Evolutionary conservation across 2,329 filamentous ascomycete genomes (phyloP).

Genomic region (Colletotrichum incanum): DNA sequence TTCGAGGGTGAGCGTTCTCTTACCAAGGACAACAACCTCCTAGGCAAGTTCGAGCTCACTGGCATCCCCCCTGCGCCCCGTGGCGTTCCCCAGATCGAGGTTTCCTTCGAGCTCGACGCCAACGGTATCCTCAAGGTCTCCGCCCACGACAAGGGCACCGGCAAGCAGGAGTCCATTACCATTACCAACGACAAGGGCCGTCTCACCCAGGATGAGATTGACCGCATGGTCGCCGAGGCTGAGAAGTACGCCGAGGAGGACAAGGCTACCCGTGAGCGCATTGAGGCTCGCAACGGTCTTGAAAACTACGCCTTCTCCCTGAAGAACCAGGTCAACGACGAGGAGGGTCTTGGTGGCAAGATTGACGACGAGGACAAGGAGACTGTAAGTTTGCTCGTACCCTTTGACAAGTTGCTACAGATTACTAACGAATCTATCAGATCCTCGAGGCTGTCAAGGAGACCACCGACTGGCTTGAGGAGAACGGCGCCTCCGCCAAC

Average conservation of each 20-base stretch:
- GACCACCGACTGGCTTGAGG: slow-evolving; percentile 95
- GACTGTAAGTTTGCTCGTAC: slow-evolving; percentile 71
- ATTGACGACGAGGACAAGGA: slow-evolving; percentile 99
- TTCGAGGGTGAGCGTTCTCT: slow-evolving; percentile 94
- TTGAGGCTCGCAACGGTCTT: slow-evolving; percentile 94
- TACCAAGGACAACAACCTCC: slow-evolving; percentile 97
- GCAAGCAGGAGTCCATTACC: slow-evolving; percentile 97
- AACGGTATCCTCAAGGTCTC: slow-evolving; percentile 99
- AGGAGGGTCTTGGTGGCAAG: slow-evolving; percentile 97
- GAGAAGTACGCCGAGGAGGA: slow-evolving; percentile 99
- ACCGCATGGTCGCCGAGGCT: slow-evolving; percentile 98
- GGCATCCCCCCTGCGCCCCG: slow-evolving; percentile 95
- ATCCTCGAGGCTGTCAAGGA: slow-evolving; percentile 98
- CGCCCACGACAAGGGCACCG: slow-evolving; percentile 97
- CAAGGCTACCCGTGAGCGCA: slow-evolving; percentile 97
- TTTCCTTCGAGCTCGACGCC: slow-evolving; percentile 97
- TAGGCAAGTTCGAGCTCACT: slow-evolving; percentile 98
- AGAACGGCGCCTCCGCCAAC: slow-evolving; percentile 88
- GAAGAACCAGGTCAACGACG: slow-evolving; percentile 99
- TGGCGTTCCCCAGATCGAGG: slow-evolving; percentile 98
- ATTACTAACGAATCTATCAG: slow-evolving; percentile 53
- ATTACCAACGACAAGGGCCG: slow-evolving; percentile 99
- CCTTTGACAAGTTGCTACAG: slow-evolving; percentile 44
- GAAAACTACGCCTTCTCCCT: slow-evolving; percentile 99
- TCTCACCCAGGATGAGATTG: slow-evolving; percentile 95